A percentile compares a stretch with the other conserved stretches of the same genome.
Conservation (phyloP, 2,329 filamentous ascomycete genomes). For the Fusarium duplospermum region DNA sequence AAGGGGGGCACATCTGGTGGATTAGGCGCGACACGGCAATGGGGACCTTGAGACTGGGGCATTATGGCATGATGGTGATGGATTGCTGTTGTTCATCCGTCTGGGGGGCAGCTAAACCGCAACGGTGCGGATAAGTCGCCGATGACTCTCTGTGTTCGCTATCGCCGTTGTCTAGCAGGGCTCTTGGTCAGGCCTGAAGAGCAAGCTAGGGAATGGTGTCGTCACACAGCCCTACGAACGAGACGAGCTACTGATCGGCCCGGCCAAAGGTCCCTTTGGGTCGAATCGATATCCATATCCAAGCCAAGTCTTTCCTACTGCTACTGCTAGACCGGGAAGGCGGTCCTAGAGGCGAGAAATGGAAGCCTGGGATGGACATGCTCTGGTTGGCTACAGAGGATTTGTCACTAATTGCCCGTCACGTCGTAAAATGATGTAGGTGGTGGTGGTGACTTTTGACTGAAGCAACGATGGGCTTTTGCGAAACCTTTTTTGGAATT, state of each 20-base stretch:
- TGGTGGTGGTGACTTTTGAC: conserved; percentile 14
- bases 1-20: neutral
- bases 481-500: conserved; percentile 16
- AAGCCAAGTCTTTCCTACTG: neutral
- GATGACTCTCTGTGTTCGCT: conserved; percentile 3
- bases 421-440: conserved; percentile 4
- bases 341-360: conserved; percentile 33
- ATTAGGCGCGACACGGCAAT: conserved; percentile 14
- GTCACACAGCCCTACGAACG: conserved; percentile 47
- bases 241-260: conserved; percentile 38
- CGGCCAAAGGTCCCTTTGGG: conserved; percentile 31
- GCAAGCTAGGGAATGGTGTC: conserved; percentile 31
- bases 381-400: conserved; percentile 24
- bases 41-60: conserved; percentile 6
- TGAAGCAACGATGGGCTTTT: neutral
- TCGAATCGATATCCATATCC: neutral
- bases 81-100: conserved; percentile 7
- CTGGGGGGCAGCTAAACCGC: conserved; percentile 8
- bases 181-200: neutral
- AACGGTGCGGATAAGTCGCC: conserved; percentile 31
- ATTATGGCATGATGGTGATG: conserved; percentile 28
- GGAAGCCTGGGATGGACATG: conserved; percentile 30
- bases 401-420: conserved; percentile 18
- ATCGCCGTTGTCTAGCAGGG: neutral
- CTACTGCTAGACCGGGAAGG: conserved; percentile 23